Percentiles rank a stretch among this genome's conserved stretches.
Conservation (phyloP, 371 early-diverging fungal species). For the Dichotomocladium elegans region DNA sequence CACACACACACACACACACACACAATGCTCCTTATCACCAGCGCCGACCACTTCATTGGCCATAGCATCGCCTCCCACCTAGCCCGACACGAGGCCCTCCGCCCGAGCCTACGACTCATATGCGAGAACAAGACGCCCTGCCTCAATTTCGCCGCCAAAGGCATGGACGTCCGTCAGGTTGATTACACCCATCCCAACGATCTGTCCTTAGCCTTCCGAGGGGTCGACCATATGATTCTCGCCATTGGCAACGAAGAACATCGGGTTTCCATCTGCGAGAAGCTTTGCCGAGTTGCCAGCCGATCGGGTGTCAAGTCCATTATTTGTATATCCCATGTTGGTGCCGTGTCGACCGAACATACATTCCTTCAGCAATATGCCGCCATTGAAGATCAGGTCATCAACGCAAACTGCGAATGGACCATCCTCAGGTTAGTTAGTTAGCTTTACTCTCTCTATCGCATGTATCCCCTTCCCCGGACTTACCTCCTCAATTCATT, state of each 20-base stretch:
- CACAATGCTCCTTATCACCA: conserved; percentile 36
- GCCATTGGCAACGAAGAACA: conserved; percentile 30
- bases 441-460: too few relatives aligned
- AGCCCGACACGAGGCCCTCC: conserved; percentile 19
- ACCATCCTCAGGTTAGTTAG: conserved; percentile 34
- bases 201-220: conserved; percentile 29
- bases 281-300: conserved; percentile 24
- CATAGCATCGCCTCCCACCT: conserved; percentile 36
- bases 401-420: conserved; percentile 25
- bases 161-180: conserved; percentile 32
- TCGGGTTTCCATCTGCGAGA: conserved; percentile 23
- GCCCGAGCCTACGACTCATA: conserved; percentile 23
- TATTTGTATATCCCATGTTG: conserved; percentile 38
- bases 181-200: conserved; percentile 34
- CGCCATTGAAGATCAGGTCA: conserved; percentile 33
- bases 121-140: conserved; percentile 25
- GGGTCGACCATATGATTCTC: conserved; percentile 32
- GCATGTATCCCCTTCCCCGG: too few relatives aligned
- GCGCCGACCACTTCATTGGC: conserved; percentile 42
- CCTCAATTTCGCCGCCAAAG: conserved; percentile 22
- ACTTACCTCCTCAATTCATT: too few relatives aligned
- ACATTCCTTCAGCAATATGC: conserved; percentile 27
- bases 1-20: not conserved
- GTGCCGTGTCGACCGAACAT: conserved; percentile 27
- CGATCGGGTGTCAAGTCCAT: conserved; percentile 37